Conservation (phyloP, 495 filamentous ascomycete species). For the Penicillium macrosclerotiorum region DNA sequence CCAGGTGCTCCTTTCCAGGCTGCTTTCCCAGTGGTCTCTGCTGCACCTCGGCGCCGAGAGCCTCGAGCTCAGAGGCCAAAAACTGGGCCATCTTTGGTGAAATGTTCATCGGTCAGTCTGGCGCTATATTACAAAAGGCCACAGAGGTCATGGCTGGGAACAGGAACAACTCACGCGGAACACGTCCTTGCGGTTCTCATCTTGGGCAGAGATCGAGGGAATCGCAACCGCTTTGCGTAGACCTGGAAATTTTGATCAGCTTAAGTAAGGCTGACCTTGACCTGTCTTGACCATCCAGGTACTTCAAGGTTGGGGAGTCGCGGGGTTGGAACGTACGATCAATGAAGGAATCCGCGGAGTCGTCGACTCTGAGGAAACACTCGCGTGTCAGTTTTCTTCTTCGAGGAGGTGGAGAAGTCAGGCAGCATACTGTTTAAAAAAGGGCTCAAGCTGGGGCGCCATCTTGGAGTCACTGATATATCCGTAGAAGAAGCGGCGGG, state of each 20-base stretch:
- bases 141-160: neutral
- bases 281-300: neutral
- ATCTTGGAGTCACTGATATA: constrained; percentile 59
- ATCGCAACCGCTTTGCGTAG: constrained; percentile 91
- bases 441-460: constrained; percentile 79
- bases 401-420: neutral
- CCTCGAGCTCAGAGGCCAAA: constrained; percentile 75
- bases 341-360: constrained; percentile 78
- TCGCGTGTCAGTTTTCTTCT: constrained; percentile 1
- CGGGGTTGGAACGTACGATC: constrained; percentile 56
- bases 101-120: constrained; percentile 5
- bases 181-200: constrained; percentile 82
- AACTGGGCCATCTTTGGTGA: constrained; percentile 82
- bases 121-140: too few species aligned
- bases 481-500: constrained; percentile 43
- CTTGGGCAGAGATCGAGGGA: constrained; percentile 89
- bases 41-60: constrained; percentile 82
- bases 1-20: constrained; percentile 81
- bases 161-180: constrained; percentile 53
- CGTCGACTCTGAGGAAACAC: constrained; percentile 62
- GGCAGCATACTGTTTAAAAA: constrained; percentile 68
- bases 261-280: neutral
- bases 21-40: constrained; percentile 83
- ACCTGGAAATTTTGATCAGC: constrained; percentile 35
- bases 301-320: too few species aligned